Evolutionary conservation across 1,284 basidiomycete genomes (phyloP), one percentile per base, ranked within the genome.

Genomic region (Ustilago nuda): DNA sequence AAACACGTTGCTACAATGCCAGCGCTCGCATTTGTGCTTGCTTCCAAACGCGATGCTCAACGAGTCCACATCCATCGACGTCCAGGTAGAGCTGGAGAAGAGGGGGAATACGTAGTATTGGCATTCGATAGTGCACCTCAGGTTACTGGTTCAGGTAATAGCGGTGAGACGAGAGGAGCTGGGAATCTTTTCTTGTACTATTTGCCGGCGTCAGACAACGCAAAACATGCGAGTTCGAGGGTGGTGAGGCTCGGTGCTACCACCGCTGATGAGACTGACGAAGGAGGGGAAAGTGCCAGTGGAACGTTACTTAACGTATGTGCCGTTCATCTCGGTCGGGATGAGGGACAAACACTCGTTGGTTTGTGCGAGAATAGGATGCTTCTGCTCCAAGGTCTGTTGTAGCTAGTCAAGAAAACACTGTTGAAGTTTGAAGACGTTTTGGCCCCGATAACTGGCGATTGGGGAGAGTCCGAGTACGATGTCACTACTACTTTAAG

Each of bases 11-110:
- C 90, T 11, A 97, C 94, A 0, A 94, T 91, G 84, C 92, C 93
- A 5, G 96, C 95, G 0, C 89, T 99, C 4, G 90, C 93, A 1
- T 99, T 98, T 83, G 96, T 98, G 19, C 89, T 99, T 35, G 94
- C 94, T 1, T 95, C 94, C 4, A 99, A 99, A 86, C 66, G 78
- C 1, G 83, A 84, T 57, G 81, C 81, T 36, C 78, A 80, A 46
- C 77, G 77, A 6, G 73, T 83, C n/a, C 76, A 81, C 46, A 46
- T 79, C 19, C 46, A 77, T 23, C 52, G 64, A 13, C 56, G 56
- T 32, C 52, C 13, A 27, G 37, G 9, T 30, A 39, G 23, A 1
- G 32, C 13, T 30, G 52, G 23, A 13, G 15, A 54, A 37, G 33
- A 48, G 50, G 61, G 54, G 12, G 46, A 54, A 30, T 78, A 69